Evolutionary conservation across 257 asterid species (phyloP).

Genomic region (Fraxinus cuspidata): DNA sequence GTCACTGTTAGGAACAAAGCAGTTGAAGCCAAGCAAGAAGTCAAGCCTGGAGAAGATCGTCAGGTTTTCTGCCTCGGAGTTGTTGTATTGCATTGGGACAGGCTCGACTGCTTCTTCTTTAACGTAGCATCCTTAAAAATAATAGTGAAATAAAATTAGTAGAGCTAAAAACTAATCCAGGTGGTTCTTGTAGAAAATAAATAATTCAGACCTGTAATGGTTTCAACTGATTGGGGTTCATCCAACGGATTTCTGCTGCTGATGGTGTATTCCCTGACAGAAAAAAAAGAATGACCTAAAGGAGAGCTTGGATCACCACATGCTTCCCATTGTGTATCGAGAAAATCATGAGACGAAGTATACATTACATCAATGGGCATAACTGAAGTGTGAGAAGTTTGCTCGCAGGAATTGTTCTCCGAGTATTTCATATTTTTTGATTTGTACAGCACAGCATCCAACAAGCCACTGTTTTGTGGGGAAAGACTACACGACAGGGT

Average conservation of each 20-base stretch:
- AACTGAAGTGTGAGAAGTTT: conserved; percentile 23
- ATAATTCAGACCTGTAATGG: conserved; percentile 40
- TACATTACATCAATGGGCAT: conserved; percentile 22
- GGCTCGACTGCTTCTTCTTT: conserved; percentile 32
- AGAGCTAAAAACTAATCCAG: not conserved
- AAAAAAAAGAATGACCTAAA: conserved; percentile 41
- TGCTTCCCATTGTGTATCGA: conserved; percentile 44
- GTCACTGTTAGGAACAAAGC: conserved; percentile 39
- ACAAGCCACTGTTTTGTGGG: conserved; percentile 47
- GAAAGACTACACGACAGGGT: conserved; percentile 39
- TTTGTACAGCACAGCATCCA: conserved; percentile 55
- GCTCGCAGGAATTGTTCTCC: conserved; percentile 25
- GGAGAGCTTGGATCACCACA: conserved; percentile 44
- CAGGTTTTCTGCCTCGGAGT: conserved; percentile 25
- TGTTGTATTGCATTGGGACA: conserved; percentile 11
- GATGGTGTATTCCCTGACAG: conserved; percentile 40
- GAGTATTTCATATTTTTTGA: conserved; percentile 41
- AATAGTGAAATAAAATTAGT: conserved; percentile 23
- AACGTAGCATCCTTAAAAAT: conserved; percentile 37
- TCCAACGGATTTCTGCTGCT: conserved; percentile 42
- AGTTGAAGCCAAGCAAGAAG: conserved; percentile 50
- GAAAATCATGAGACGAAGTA: conserved; percentile 27
- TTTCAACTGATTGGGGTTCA: conserved; percentile 33
- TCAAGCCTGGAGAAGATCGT: conserved; percentile 53
- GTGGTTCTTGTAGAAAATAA: not conserved